Percentiles rank a stretch among this genome's conserved stretches.
phyloP scores from a whole-genome alignment of 371 early-diverging fungal species.

The Nematocida parisii region DNA sequence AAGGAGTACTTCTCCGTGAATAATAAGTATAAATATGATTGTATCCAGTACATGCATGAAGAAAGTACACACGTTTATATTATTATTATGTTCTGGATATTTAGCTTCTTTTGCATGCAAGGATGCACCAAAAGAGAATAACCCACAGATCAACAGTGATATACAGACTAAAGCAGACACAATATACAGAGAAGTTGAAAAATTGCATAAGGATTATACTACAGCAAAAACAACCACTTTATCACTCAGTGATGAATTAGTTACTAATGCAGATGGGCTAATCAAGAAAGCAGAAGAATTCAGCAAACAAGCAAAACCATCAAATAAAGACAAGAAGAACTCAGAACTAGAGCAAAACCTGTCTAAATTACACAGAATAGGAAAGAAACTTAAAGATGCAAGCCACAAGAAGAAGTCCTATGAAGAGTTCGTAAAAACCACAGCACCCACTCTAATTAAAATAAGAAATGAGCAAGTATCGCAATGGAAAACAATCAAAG shows the following conservation, averaged over 20 bases:
- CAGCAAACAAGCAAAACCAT: background rate
- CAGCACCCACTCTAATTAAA: background rate
- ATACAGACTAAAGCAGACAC: background rate
- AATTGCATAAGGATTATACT: background rate
- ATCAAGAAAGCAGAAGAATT: background rate
- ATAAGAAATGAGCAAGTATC: background rate
- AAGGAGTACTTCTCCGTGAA: background rate
- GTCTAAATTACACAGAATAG: background rate
- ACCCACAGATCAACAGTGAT: background rate
- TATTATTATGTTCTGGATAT: constrained; percentile 4
- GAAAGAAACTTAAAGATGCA: background rate
- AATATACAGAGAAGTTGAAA: background rate
- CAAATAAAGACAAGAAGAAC: background rate
- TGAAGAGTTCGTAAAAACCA: background rate
- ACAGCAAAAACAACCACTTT: background rate
- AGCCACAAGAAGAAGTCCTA: background rate
- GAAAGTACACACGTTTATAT: background rate
- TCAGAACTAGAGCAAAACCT: background rate
- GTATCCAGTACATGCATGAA: background rate
- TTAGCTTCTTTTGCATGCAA: background rate
- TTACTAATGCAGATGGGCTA: background rate
- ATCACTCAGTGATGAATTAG: background rate
- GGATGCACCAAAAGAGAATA: background rate
- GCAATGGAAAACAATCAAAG: background rate
- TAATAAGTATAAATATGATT: background rate